A percentile compares a stretch with the other conserved stretches of the same genome.
These are phyloP conservation scores for Solanum medicagineum DNA, from an alignment of 257 asterid genomes.

Conservation along the genomic window DNA sequence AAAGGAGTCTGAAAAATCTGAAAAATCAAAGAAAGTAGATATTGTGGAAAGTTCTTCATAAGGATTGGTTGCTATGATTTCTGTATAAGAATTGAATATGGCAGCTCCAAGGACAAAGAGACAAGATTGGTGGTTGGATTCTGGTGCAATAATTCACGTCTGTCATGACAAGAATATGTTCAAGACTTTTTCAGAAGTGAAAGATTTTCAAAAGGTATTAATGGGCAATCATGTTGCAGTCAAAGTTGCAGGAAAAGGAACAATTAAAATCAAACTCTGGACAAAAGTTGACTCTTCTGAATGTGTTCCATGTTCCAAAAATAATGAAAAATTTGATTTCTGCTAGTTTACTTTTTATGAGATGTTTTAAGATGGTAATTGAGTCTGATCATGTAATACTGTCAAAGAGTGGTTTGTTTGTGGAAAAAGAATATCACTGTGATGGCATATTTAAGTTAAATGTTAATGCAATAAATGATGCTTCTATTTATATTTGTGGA, in stretches of 20 bases:
- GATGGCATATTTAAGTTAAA: too few relatives aligned
- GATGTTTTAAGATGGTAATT: not conserved
- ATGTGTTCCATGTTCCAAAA: not conserved
- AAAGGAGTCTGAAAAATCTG: too few relatives aligned
- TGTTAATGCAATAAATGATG: not conserved
- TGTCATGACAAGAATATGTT: not conserved
- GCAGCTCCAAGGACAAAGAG: rapidly evolving
- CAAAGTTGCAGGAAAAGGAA: not conserved
- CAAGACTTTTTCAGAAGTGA: not conserved
- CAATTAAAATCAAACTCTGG: not conserved
- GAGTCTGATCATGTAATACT: not conserved
- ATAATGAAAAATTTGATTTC: not conserved
- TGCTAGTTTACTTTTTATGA: not conserved
- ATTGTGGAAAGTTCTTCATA: too few relatives aligned
- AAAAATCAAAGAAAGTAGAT: too few relatives aligned
- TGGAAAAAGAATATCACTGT: not conserved
- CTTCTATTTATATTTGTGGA: not conserved
- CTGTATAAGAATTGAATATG: too few relatives aligned
- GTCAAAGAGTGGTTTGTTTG: not conserved
- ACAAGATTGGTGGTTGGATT: not conserved
- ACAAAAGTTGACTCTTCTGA: not conserved
- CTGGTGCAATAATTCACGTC: not conserved
- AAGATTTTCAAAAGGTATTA: not conserved
- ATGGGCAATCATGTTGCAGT: not conserved
- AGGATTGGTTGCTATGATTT: too few relatives aligned